phyloP scores from a whole-genome alignment of 768 basidiomycete genomes.

The Mycena albidolilacea region DNA sequence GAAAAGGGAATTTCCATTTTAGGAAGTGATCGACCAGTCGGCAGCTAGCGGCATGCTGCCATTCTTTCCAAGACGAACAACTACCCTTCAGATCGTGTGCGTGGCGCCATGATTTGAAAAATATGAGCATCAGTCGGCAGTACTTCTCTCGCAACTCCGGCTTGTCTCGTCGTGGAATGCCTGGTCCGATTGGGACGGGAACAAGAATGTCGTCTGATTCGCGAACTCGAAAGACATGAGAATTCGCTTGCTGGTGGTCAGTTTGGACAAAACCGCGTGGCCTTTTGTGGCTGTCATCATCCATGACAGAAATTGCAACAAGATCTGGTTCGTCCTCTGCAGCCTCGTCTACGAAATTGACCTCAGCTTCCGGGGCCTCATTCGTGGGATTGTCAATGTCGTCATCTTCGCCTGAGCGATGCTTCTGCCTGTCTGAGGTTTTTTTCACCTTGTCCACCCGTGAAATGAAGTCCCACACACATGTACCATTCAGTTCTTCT shows the following conservation, averaged over 20 bases:
- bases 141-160: slow-evolving; percentile 40
- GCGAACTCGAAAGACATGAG: slow-evolving; percentile 39
- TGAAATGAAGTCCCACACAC: slow-evolving; percentile 48
- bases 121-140: slow-evolving; percentile 30
- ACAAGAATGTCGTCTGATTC: neutral
- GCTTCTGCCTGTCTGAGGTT: slow-evolving; percentile 10
- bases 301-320: neutral
- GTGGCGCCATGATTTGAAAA: slow-evolving; percentile 60
- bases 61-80: neutral
- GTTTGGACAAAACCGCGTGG: neutral
- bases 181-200: slow-evolving; percentile 42
- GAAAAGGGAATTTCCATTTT: too few relatives aligned
- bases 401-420: neutral
- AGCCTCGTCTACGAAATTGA: slow-evolving; percentile 22
- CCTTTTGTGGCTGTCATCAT: neutral
- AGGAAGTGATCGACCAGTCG: too few relatives aligned
- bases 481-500: slow-evolving; percentile 33
- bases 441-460: slow-evolving; percentile 20
- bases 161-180: slow-evolving; percentile 51
- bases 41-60: too few relatives aligned
- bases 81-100: slow-evolving; percentile 37
- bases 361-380: neutral
- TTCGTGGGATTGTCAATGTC: neutral
- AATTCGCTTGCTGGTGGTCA: slow-evolving; percentile 9
- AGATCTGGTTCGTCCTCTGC: slow-evolving; percentile 11